Percentiles rank a stretch among this genome's conserved stretches.
Conservation (phyloP, 495 filamentous ascomycete genomes). For the Aspergillus cristatus region DNA sequence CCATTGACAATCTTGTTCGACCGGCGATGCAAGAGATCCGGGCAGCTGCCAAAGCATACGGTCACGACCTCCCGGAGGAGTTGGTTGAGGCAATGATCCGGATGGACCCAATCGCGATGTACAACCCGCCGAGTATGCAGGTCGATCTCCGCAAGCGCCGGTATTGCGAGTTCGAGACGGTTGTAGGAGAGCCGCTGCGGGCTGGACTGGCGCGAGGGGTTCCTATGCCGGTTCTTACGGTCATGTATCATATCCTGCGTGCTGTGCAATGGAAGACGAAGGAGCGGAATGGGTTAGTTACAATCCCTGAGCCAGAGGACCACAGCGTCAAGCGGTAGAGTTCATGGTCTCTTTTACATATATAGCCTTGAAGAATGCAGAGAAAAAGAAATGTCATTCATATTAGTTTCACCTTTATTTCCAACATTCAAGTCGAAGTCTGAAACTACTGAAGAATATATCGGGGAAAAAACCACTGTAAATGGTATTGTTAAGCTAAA, state of each 20-base stretch:
- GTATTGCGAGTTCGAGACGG: not conserved
- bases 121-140: slow-evolving; percentile 39
- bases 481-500: too few species aligned
- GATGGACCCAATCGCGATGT: slow-evolving; percentile 22
- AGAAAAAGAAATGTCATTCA: too few species aligned
- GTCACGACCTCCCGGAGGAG: slow-evolving; percentile 10
- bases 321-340: slow-evolving; percentile 7
- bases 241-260: not conserved
- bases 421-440: too few species aligned
- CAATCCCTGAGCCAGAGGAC: slow-evolving; percentile 5
- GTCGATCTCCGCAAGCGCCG: slow-evolving; percentile 29
- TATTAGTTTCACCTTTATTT: too few species aligned
- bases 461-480: too few species aligned
- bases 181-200: not conserved
- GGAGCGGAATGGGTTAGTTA: slow-evolving; percentile 6
- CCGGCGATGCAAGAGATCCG: slow-evolving; percentile 35
- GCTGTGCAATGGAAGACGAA: slow-evolving; percentile 9
- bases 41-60: slow-evolving; percentile 13
- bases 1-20: slow-evolving; percentile 29
- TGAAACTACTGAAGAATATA: too few species aligned
- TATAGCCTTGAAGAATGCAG: too few species aligned
- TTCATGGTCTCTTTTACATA: too few species aligned
- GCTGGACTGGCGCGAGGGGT: not conserved
- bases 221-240: not conserved
- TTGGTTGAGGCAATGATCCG: slow-evolving; percentile 18